Evolutionary conservation across 2,329 filamentous ascomycete species (phyloP).

Genomic region (Diaporthe batatas): DNA sequence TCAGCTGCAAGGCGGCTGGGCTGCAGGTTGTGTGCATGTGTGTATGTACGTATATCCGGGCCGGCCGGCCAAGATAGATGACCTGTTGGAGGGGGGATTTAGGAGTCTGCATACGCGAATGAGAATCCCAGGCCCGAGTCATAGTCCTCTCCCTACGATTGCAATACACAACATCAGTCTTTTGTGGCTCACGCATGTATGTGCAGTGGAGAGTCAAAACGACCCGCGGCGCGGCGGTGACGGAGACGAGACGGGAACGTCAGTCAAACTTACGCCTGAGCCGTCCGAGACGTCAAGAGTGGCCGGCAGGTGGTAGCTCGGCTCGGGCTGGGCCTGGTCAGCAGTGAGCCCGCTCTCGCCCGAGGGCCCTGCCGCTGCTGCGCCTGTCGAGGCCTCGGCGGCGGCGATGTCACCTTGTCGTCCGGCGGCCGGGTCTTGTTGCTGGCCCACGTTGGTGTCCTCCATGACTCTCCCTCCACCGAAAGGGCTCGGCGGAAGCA

Average conservation of each 20-base stretch:
- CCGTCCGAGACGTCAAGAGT: constrained; percentile 36
- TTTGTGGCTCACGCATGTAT: not conserved
- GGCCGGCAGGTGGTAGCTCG: constrained; percentile 21
- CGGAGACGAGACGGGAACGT: no score
- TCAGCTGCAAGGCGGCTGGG: no score
- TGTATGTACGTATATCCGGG: not conserved
- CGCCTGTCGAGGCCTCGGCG: not conserved
- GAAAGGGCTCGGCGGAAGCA: not conserved
- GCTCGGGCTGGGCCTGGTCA: not conserved
- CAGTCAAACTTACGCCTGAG: constrained; percentile 13
- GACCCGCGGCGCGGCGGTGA: not conserved
- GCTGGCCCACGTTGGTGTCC: constrained; percentile 19
- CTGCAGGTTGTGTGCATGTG: no score
- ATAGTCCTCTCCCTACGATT: constrained; percentile 34
- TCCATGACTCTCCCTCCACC: constrained; percentile 10
- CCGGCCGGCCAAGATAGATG: not conserved
- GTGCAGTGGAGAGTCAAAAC: no score
- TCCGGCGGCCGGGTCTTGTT: constrained; percentile 7
- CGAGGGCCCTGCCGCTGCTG: not conserved
- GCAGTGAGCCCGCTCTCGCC: constrained; percentile 12
- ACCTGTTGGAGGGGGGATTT: not conserved
- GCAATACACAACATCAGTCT: not conserved
- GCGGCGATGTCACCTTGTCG: constrained; percentile 17
- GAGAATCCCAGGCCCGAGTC: constrained; percentile 38
- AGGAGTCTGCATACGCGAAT: constrained; percentile 27